These are phyloP conservation scores for Clitopilus passeckerianus DNA, from an alignment of 768 basidiomycete species.

Conservation along the genomic window DNA sequence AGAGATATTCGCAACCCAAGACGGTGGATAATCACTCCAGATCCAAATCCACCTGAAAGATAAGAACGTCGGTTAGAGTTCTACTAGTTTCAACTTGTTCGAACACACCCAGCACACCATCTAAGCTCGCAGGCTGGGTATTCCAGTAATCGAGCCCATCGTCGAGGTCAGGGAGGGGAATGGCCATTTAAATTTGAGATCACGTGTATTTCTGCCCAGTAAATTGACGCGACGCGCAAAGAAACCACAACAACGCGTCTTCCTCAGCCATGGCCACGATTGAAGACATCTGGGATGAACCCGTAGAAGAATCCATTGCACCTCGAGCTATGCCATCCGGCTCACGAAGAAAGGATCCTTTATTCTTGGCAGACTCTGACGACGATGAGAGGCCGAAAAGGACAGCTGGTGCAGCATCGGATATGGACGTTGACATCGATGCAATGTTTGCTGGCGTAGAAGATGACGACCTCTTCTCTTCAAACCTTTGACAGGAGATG, in stretches of 20 bases:
- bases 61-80: constrained; percentile 1
- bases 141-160: constrained; percentile 88
- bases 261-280: constrained; percentile 29
- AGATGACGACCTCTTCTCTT: constrained; percentile 29
- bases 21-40: constrained; percentile 40
- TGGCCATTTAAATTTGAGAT: constrained; percentile 8
- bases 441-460: constrained; percentile 34
- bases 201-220: neutral
- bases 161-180: constrained; percentile 53
- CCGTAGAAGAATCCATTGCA: constrained; percentile 24
- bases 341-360: constrained; percentile 25
- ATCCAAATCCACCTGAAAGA: constrained; percentile 33
- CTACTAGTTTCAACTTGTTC: constrained; percentile 8
- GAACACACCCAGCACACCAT: constrained; percentile 78
- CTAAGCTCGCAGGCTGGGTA: constrained; percentile 70
- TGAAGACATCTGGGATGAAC: constrained; percentile 60
- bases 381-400: constrained; percentile 31
- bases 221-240: constrained; percentile 25
- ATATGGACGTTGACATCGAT: constrained; percentile 45
- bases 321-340: constrained; percentile 1
- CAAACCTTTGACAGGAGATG: constrained; percentile 35
- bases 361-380: constrained; percentile 62
- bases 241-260: constrained; percentile 37
- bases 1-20: neutral
- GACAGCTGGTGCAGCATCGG: constrained; percentile 31